Percentiles rank a stretch among this genome's conserved stretches.
Evolutionary conservation across 352 stramenopile genomes (phyloP).

Genomic region (Nothophytophthora sp.): DNA sequence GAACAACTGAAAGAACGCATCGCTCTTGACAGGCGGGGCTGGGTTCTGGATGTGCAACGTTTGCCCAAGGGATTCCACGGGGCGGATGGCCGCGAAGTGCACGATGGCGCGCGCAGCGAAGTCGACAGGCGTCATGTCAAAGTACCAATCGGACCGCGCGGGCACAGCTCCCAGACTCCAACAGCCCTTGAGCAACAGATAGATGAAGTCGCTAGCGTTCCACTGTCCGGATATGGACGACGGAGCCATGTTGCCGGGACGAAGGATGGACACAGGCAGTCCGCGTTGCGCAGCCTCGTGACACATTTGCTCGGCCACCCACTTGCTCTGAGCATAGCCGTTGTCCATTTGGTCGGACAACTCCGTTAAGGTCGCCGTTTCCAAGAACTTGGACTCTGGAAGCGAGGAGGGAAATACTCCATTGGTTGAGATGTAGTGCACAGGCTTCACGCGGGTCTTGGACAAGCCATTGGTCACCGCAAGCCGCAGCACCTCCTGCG

Average conservation of each 20-base stretch:
- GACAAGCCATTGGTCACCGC: constrained; percentile 75
- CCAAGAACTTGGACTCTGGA: constrained; percentile 27
- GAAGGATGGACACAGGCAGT: constrained; percentile 86
- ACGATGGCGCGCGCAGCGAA: constrained; percentile 89
- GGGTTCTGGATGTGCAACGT: constrained; percentile 81
- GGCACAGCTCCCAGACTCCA: constrained; percentile 61
- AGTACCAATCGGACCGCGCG: constrained; percentile 67
- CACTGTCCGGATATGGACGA: constrained; percentile 62
- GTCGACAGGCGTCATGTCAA: constrained; percentile 92
- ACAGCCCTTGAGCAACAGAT: constrained; percentile 85
- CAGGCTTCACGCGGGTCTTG: constrained; percentile 79
- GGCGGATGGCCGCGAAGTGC: constrained; percentile 64
- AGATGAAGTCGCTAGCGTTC: constrained; percentile 92
- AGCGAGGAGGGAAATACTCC: constrained; percentile 82
- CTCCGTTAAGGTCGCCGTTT: constrained; percentile 60
- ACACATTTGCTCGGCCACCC: constrained; percentile 90
- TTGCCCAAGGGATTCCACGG: constrained; percentile 55
- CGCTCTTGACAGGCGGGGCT: constrained; percentile 34
- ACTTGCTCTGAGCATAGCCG: constrained; percentile 91
- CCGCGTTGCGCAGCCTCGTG: constrained; percentile 74
- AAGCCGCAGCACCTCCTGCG: constrained; percentile 88
- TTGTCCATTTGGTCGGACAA: constrained; percentile 69
- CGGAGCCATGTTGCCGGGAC: constrained; percentile 90
- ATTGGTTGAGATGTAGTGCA: constrained; percentile 93
- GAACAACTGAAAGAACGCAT: constrained; percentile 54